Evolutionary conservation across 495 filamentous ascomycete species (phyloP).

Genomic region (Halenospora varia): DNA sequence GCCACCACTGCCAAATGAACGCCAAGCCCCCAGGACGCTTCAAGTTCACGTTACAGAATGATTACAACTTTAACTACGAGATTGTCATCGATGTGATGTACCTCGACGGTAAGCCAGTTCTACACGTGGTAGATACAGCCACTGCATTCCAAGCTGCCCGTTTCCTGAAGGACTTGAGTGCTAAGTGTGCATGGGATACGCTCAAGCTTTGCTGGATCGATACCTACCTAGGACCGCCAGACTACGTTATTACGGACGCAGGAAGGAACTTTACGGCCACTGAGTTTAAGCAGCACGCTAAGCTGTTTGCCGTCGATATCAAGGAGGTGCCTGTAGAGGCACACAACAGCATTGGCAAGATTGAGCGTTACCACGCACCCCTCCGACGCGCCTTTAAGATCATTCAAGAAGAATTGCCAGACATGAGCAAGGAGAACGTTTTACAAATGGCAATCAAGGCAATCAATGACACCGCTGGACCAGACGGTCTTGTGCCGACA

Average conservation of each 20-base stretch:
- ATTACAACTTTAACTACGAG: conserved; percentile 20
- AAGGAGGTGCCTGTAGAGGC: conserved; percentile 21
- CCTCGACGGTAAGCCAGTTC: conserved; percentile 8
- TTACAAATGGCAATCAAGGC: conserved; percentile 28
- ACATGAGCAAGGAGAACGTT: background rate
- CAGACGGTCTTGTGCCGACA: conserved; percentile 18
- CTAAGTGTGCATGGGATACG: conserved; percentile 21
- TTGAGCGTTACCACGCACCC: conserved; percentile 21
- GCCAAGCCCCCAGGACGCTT: conserved; percentile 9
- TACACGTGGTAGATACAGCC: conserved; percentile 9
- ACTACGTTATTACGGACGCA: conserved; percentile 18
- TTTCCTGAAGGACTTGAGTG: conserved; percentile 14
- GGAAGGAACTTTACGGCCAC: conserved; percentile 26
- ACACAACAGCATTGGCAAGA: conserved; percentile 21
- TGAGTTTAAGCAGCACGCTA: conserved; percentile 21
- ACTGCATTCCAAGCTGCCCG: conserved; percentile 16
- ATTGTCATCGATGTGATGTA: conserved; percentile 21
- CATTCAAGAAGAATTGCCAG: conserved; percentile 14
- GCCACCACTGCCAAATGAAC: conserved; percentile 7
- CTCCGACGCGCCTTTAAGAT: conserved; percentile 20
- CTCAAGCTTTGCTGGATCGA: conserved; percentile 26
- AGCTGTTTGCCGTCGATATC: conserved; percentile 1
- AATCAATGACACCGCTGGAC: conserved; percentile 20
- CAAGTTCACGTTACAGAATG: conserved; percentile 17
- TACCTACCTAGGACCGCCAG: conserved; percentile 25